Percentiles rank a stretch among this genome's conserved stretches.
Evolutionary conservation across 352 stramenopile genomes (phyloP).

Genomic region (Pythium rishiriense): DNA sequence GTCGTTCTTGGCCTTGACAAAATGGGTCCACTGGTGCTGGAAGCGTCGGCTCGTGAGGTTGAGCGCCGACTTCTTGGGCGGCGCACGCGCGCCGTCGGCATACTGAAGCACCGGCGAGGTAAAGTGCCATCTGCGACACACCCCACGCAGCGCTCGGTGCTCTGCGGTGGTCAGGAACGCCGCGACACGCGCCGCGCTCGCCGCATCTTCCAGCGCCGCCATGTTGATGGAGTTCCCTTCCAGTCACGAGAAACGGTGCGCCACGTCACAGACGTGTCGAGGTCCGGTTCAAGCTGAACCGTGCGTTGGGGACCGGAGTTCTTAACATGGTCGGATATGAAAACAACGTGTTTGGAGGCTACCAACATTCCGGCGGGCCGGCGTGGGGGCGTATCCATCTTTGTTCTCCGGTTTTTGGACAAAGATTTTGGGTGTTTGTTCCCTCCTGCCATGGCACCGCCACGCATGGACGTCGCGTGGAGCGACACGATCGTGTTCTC

Average conservation of each 20-base stretch:
- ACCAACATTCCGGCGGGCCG: slow-evolving; percentile 24
- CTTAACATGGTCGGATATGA: too few relatives aligned
- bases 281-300: background rate
- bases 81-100: slow-evolving; percentile 27
- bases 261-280: slow-evolving; percentile 4
- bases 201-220: slow-evolving; percentile 16
- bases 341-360: too few relatives aligned
- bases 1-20: slow-evolving; percentile 40
- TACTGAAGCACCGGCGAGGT: slow-evolving; percentile 54
- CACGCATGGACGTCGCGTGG: slow-evolving; percentile 22
- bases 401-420: background rate
- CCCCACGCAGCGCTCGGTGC: slow-evolving; percentile 39
- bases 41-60: slow-evolving; percentile 56
- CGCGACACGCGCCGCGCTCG: slow-evolving; percentile 4
- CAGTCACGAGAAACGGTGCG: background rate
- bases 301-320: background rate
- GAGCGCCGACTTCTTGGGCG: slow-evolving; percentile 47
- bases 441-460: slow-evolving; percentile 14
- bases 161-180: slow-evolving; percentile 49
- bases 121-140: slow-evolving; percentile 60
- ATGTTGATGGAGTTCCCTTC: background rate
- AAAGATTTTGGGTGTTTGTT: background rate
- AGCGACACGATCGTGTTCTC: slow-evolving; percentile 20
- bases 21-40: slow-evolving; percentile 55
- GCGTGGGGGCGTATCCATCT: slow-evolving; percentile 20